Conservation (phyloP, 2,329 filamentous ascomycete species). For the Pestalotiopsis sp. region DNA sequence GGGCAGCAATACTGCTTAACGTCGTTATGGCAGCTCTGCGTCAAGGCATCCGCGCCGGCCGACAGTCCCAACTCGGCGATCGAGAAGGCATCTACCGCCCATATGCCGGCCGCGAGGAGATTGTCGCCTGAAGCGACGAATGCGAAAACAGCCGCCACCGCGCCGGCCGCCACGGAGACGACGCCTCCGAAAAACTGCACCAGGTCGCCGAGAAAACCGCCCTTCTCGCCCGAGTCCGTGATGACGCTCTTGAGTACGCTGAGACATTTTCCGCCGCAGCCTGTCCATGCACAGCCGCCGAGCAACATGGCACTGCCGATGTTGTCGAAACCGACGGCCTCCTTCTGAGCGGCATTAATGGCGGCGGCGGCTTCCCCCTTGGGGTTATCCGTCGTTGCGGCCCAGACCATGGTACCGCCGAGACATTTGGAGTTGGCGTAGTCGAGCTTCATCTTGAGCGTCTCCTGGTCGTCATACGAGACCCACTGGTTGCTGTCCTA, state of each 20-base stretch:
- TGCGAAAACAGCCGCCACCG: background rate
- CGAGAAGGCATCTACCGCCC: background rate
- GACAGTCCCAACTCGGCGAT: background rate
- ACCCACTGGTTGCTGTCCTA: constrained; percentile 34
- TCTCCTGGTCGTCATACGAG: constrained; percentile 30
- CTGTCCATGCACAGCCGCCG: background rate
- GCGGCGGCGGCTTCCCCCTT: background rate
- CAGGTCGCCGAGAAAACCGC: background rate
- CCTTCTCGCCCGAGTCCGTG: background rate
- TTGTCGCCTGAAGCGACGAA: background rate
- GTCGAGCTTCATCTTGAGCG: constrained; percentile 27
- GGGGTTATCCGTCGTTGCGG: background rate
- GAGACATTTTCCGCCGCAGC: background rate
- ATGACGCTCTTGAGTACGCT: background rate
- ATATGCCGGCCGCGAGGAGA: background rate
- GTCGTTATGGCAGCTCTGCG: background rate
- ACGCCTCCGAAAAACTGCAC: background rate
- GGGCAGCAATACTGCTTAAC: background rate
- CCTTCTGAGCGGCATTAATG: background rate
- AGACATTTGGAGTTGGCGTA: constrained; percentile 25
- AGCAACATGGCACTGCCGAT: background rate
- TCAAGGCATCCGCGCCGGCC: background rate
- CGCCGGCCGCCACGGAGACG: background rate
- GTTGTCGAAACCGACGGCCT: background rate
- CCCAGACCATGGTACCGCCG: constrained; percentile 20